Evolutionary conservation across 441 rosid species (phyloP).

Genomic region (Monsonia emarginata): DNA sequence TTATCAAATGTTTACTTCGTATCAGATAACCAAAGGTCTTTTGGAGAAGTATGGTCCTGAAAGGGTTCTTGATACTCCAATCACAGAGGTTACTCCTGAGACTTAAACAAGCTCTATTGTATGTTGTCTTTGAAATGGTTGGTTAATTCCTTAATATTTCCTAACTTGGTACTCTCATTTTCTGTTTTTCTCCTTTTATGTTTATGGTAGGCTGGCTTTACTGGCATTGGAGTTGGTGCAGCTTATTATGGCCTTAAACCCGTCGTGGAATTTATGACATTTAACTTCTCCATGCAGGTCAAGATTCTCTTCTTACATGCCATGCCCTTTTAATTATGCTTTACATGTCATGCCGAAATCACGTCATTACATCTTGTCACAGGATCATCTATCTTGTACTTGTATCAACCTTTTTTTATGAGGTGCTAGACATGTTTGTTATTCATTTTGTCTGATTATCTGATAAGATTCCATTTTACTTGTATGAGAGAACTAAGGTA

Average conservation of each 20-base stretch:
- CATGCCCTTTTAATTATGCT: no score
- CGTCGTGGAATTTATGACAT: conserved; percentile 86
- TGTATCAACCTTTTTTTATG: no score
- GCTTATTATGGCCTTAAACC: conserved; percentile 87
- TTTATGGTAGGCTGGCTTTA: conserved; percentile 69
- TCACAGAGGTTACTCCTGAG: conserved; percentile 55
- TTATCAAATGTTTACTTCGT: conserved; percentile 10
- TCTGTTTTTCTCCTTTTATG: background rate
- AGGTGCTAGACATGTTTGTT: no score
- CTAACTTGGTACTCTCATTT: conserved; percentile 9
- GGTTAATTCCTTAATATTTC: background rate
- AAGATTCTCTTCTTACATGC: background rate
- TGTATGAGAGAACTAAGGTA: no score
- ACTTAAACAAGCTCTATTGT: background rate
- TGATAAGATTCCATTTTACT: no score
- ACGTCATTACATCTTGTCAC: background rate
- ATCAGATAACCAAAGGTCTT: conserved; percentile 71
- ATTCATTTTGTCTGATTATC: no score
- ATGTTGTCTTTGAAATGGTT: background rate
- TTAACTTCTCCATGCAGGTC: conserved; percentile 95
- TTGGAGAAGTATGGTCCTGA: conserved; percentile 90
- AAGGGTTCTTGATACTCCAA: conserved; percentile 88
- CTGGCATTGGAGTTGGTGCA: conserved; percentile 97
- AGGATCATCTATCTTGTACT: background rate
- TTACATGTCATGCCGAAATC: background rate